phyloP scores from a whole-genome alignment of 345 rosid genomes.

The Xanthoceras sorbifolium region DNA sequence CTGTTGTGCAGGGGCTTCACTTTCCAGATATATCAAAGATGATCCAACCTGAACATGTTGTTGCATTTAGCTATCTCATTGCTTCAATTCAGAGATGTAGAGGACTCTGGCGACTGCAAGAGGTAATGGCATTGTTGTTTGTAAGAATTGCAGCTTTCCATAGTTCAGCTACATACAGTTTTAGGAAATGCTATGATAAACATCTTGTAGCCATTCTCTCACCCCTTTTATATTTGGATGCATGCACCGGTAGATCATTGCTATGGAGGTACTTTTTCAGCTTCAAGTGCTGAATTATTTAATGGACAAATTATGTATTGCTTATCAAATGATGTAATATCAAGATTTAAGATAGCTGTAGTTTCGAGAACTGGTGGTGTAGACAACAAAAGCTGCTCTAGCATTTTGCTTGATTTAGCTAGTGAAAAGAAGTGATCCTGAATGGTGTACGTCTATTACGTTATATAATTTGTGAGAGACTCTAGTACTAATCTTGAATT shows the following conservation, averaged over 20 bases:
- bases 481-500: neutral
- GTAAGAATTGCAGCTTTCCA: constrained; percentile 10
- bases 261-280: neutral
- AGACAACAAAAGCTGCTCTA: neutral
- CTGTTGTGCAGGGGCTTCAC: constrained; percentile 63
- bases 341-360: neutral
- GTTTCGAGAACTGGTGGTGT: neutral
- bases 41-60: constrained; percentile 49
- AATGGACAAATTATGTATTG: neutral
- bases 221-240: neutral
- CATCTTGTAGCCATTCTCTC: neutral
- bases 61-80: constrained; percentile 60
- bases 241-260: neutral
- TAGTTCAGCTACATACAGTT: neutral
- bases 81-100: constrained; percentile 78
- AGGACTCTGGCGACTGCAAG: constrained; percentile 86
- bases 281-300: neutral
- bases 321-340: neutral
- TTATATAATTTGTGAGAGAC: neutral
- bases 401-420: constrained; percentile 2
- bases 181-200: neutral
- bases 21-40: constrained; percentile 53
- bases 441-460: constrained; percentile 5
- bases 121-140: constrained; percentile 43
- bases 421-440: neutral